A percentile compares a stretch with the other conserved stretches of the same genome.
phyloP scores from a whole-genome alignment of 1,139 yeast genomes.

The Ashbya aceris region DNA sequence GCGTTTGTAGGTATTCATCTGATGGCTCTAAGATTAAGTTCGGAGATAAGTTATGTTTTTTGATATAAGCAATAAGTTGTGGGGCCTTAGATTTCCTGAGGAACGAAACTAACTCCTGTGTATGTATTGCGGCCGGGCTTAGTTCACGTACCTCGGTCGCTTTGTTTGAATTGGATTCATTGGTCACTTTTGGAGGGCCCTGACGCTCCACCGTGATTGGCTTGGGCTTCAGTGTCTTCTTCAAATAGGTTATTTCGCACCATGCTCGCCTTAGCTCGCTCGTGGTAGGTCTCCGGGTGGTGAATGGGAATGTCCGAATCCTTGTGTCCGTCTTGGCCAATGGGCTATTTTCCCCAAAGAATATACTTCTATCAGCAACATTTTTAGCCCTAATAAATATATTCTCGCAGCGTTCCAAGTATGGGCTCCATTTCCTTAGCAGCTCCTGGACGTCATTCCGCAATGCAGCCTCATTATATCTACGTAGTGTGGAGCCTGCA shows the following conservation, averaged over 20 bases:
- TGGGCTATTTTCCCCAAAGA: slow-evolving; percentile 55
- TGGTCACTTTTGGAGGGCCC: slow-evolving; percentile 9
- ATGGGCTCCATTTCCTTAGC: slow-evolving; percentile 53
- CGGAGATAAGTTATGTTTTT: slow-evolving; percentile 45
- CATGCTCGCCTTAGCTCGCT: slow-evolving; percentile 77
- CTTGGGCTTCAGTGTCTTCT: slow-evolving; percentile 47
- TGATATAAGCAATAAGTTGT: slow-evolving; percentile 51
- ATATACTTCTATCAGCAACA: slow-evolving; percentile 49
- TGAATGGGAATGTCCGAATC: slow-evolving; percentile 68
- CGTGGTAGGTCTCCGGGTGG: slow-evolving; percentile 82
- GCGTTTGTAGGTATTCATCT: slow-evolving; percentile 43
- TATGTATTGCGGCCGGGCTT: slow-evolving; percentile 32
- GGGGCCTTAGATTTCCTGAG: slow-evolving; percentile 77
- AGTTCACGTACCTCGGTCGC: slow-evolving; percentile 15
- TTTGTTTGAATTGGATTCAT: slow-evolving; percentile 31
- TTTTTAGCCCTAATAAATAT: slow-evolving; percentile 86
- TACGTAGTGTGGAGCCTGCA: slow-evolving; percentile 85
- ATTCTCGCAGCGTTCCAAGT: slow-evolving; percentile 49
- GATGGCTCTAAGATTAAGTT: slow-evolving; percentile 50
- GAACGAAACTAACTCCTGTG: slow-evolving; percentile 48
- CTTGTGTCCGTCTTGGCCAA: slow-evolving; percentile 45
- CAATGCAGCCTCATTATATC: slow-evolving; percentile 82
- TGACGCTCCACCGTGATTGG: slow-evolving; percentile 29
- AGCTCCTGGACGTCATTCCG: slow-evolving; percentile 66
- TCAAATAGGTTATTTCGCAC: slow-evolving; percentile 62